These are phyloP conservation scores for Ogataea ganodermae DNA, from an alignment of 805 yeast species.

Conservation along the genomic window DNA sequence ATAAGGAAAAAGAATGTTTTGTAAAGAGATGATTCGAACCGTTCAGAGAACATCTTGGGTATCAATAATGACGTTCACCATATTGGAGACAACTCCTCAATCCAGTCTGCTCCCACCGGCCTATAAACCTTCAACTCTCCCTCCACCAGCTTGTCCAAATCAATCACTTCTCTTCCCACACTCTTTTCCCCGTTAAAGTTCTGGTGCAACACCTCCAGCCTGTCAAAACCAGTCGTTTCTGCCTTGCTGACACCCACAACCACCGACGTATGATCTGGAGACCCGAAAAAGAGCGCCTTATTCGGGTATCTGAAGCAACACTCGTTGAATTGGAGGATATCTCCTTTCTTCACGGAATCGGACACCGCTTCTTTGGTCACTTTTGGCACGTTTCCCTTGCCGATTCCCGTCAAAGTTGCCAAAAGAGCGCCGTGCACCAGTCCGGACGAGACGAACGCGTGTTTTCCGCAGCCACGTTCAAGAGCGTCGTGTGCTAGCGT, in stretches of 20 bases:
- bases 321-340: constrained; percentile 49
- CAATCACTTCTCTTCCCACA: constrained; percentile 43
- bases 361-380: constrained; percentile 26
- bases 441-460: constrained; percentile 54
- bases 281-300: constrained; percentile 43
- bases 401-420: constrained; percentile 23
- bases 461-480: constrained; percentile 55
- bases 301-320: constrained; percentile 42
- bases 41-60: too few species aligned
- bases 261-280: constrained; percentile 55
- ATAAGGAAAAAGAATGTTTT: too few species aligned
- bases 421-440: constrained; percentile 46
- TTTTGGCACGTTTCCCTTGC: constrained; percentile 17
- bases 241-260: constrained; percentile 33
- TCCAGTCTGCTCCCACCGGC: constrained; percentile 51
- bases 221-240: constrained; percentile 26
- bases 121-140: constrained; percentile 50
- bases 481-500: constrained; percentile 58
- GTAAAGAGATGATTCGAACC: too few species aligned
- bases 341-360: constrained; percentile 55
- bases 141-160: constrained; percentile 38
- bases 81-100: constrained; percentile 31
- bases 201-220: constrained; percentile 47
- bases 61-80: constrained; percentile 24
- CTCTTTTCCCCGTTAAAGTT: constrained; percentile 45